Percentiles rank a stretch among this genome's conserved stretches.
Evolutionary conservation across 1,139 yeast species (phyloP).

Genomic region (Taphrina communis): DNA sequence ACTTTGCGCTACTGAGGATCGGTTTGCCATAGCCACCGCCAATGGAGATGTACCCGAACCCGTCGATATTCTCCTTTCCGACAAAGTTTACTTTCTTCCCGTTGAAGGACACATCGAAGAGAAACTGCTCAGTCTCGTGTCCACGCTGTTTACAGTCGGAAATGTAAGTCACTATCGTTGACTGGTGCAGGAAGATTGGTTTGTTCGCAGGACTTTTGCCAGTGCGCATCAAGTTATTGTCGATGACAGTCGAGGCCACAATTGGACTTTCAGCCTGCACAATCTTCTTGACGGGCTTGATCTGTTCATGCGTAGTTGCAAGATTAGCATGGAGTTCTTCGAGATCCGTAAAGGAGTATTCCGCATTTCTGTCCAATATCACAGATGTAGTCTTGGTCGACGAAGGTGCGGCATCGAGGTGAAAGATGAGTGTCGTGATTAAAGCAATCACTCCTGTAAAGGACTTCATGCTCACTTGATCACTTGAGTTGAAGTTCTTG

Average conservation of each 20-base stretch:
- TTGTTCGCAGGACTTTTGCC: too few species aligned
- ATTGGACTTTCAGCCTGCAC: background rate
- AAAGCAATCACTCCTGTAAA: too few species aligned
- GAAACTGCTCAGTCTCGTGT: background rate
- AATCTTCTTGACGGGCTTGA: background rate
- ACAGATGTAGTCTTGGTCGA: background rate
- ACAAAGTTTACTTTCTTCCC: background rate
- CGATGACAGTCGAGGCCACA: background rate
- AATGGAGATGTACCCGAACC: background rate
- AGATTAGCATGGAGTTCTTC: background rate
- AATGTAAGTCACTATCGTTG: background rate
- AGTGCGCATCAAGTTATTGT: too few species aligned
- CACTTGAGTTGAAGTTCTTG: too few species aligned
- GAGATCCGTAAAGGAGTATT: background rate
- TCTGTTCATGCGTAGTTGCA: too few species aligned
- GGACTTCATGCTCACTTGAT: too few species aligned
- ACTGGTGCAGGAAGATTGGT: background rate
- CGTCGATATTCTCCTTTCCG: background rate
- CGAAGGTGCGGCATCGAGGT: too few species aligned
- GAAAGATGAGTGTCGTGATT: too few species aligned
- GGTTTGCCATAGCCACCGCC: conserved; percentile 10
- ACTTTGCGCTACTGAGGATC: background rate
- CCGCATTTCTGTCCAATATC: background rate
- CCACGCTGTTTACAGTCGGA: background rate
- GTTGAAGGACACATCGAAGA: conserved; percentile 1